Base-by-base conservation (phyloP, 2,329 filamentous ascomycete genomes). In the Dactylellina leptospora region DNA sequence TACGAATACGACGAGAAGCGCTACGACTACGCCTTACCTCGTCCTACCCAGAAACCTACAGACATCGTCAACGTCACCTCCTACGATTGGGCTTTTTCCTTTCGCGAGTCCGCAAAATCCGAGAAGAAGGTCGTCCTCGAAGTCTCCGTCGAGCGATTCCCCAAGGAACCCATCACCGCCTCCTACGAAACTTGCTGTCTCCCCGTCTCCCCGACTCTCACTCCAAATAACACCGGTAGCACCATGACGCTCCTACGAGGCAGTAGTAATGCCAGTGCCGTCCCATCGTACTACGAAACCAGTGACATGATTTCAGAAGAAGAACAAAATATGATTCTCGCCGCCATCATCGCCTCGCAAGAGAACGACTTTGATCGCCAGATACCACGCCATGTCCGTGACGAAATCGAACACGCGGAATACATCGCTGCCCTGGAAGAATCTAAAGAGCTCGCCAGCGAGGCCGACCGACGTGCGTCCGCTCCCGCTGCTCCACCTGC, bases 241-340 rank as follows among this genome's bases (percentile, higher is more conserved):
- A 54, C 51, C 70, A 51, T 60, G 72, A 68, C 60, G 45, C 74
- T 75, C 70, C 72, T 75, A 56, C 42, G 58, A 48, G 74, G 55
- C 73, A 69, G 47, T 54, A 62, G 45, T 73, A 11, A 25, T 76
- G 25, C 61, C 62, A 27, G 45, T 69, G 42, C 28, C n/a, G 42
- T 18, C 25, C 45, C 33, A 16, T 45, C 55, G 4, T 40, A 54
- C 22, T 61, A 50, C 13, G 68, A 72, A 45, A 72, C 59, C 2
- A 23, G 23, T 27, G 64, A 71, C 40, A n/a, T 72, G 53, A 54
- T 64, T 30, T 59, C 59, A 20, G 61, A 73, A 28, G 60, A 68
- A 47, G 69, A 73, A 25, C 61, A 73, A 30, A 73, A 73, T 45
- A 56, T 73, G 61, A 73, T 73, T 50, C 36, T 66, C 18, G 69